Conservation (phyloP, 2,329 filamentous ascomycete genomes). For the Remersonia thermophila region DNA sequence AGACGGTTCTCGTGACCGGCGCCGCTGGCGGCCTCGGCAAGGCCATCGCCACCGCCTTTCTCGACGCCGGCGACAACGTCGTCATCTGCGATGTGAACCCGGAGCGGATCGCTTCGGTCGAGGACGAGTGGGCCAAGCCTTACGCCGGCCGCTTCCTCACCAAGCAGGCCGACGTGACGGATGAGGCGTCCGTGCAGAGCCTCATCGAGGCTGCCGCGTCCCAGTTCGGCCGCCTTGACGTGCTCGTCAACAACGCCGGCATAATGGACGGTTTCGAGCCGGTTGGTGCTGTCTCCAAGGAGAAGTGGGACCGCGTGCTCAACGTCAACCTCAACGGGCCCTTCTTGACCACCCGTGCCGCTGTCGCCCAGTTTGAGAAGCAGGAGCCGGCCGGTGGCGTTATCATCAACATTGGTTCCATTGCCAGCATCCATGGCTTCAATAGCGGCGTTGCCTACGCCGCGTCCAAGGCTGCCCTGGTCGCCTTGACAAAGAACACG, state of each 20-base stretch:
- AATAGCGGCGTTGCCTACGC: conserved; percentile 19
- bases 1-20: conserved; percentile 22
- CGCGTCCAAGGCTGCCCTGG: conserved; percentile 18
- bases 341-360: conserved; percentile 38
- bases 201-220: conserved; percentile 22
- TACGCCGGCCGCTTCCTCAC: conserved; percentile 18
- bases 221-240: conserved; percentile 30
- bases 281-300: conserved; percentile 32
- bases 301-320: conserved; percentile 41
- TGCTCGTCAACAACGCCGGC: conserved; percentile 47
- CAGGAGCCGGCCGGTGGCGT: conserved; percentile 28
- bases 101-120: conserved; percentile 17
- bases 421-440: conserved; percentile 31
- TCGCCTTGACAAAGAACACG: conserved; percentile 38
- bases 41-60: conserved; percentile 21
- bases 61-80: conserved; percentile 23
- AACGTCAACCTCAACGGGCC: conserved; percentile 44
- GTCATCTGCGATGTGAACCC: conserved; percentile 24
- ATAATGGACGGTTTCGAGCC: conserved; percentile 45
- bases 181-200: conserved; percentile 20
- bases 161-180: conserved; percentile 21
- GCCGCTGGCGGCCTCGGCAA: conserved; percentile 25
- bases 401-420: conserved; percentile 41
- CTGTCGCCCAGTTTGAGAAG: conserved; percentile 34
- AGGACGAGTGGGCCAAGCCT: conserved; percentile 16